phyloP scores from a whole-genome alignment of 2,329 filamentous ascomycete genomes.

The Xylaria sp. region DNA sequence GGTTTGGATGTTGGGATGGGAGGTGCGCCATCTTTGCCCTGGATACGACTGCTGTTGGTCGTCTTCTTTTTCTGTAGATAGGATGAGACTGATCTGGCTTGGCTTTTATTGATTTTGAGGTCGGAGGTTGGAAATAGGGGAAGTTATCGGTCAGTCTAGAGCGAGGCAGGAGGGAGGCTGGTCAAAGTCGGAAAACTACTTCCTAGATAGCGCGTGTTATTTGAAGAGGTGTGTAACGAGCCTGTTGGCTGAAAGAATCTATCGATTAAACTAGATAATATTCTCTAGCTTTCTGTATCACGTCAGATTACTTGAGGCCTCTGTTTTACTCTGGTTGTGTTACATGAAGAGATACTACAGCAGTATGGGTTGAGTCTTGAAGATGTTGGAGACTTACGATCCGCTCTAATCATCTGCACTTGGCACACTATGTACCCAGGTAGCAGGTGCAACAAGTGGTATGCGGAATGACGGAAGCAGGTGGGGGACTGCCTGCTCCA shows the following conservation, averaged over 20 bases:
- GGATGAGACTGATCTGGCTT: not conserved
- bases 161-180: not conserved
- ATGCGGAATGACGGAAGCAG: conserved; percentile 1
- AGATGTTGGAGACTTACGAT: no score
- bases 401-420: no score
- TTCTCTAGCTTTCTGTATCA: not conserved
- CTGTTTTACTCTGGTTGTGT: not conserved
- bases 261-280: not conserved
- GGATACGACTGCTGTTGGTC: not conserved
- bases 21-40: conserved; percentile 53
- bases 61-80: not conserved
- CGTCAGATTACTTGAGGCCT: not conserved
- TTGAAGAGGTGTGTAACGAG: not conserved
- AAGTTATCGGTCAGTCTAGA: not conserved
- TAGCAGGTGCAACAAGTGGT: no score
- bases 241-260: not conserved
- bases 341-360: not conserved
- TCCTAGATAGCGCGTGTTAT: not conserved
- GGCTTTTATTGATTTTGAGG: not conserved
- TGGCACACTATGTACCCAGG: no score
- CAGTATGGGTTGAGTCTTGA: no score
- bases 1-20: conserved; percentile 61
- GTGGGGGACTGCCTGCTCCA: not conserved
- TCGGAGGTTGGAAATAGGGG: not conserved
- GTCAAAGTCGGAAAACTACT: not conserved